phyloP scores from a whole-genome alignment of 2,329 filamentous ascomycete species.

The Teratosphaeria pseudoeucalypti region DNA sequence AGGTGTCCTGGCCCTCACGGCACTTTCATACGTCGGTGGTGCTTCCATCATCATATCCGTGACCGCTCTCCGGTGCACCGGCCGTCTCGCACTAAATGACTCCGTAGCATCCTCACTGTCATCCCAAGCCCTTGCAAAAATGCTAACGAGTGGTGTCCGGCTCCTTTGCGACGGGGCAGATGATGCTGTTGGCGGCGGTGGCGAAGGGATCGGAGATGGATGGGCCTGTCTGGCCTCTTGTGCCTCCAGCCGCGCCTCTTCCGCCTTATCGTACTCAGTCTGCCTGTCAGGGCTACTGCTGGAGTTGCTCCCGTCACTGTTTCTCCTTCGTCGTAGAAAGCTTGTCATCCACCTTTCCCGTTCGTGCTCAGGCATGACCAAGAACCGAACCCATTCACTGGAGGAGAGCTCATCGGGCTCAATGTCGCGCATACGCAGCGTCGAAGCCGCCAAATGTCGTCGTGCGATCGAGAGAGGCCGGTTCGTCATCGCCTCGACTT shows the following conservation, averaged over 20 bases:
- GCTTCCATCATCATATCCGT: slow-evolving; percentile 15
- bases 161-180: background rate
- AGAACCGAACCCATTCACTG: slow-evolving; percentile 25
- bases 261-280: slow-evolving; percentile 18
- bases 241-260: slow-evolving; percentile 22
- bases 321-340: slow-evolving; percentile 18
- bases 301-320: slow-evolving; percentile 16
- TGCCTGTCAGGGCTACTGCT: slow-evolving; percentile 7
- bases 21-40: slow-evolving; percentile 22
- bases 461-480: slow-evolving; percentile 24
- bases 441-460: slow-evolving; percentile 23
- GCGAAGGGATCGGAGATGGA: background rate
- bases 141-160: slow-evolving; percentile 16
- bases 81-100: slow-evolving; percentile 4
- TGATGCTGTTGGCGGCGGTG: background rate
- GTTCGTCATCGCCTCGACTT: slow-evolving; percentile 26
- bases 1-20: slow-evolving; percentile 17
- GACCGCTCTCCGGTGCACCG: slow-evolving; percentile 16
- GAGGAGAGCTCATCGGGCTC: slow-evolving; percentile 24
- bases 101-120: slow-evolving; percentile 8
- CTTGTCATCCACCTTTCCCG: slow-evolving; percentile 24
- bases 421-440: slow-evolving; percentile 26
- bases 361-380: slow-evolving; percentile 24
- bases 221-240: slow-evolving; percentile 9
- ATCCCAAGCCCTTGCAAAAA: slow-evolving; percentile 21